Evolutionary conservation across 495 filamentous ascomycete species (phyloP).

Genomic region (Aspergillus bridgeri): DNA sequence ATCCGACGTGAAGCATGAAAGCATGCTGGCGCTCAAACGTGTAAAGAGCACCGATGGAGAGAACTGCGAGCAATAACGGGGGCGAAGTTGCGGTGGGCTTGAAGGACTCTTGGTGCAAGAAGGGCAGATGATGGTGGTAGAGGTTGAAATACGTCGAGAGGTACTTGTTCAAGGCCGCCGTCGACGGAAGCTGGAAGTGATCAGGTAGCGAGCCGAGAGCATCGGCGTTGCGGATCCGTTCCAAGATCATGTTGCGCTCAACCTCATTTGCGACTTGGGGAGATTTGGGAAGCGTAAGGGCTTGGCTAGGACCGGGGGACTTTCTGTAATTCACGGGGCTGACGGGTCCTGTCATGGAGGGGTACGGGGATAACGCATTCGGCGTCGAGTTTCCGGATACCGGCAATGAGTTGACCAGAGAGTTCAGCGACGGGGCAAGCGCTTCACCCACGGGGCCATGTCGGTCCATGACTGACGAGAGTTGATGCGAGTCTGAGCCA

Average conservation of each 20-base stretch:
- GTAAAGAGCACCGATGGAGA: constrained; percentile 95
- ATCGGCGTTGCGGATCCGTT: constrained; percentile 79
- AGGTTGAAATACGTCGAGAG: constrained; percentile 93
- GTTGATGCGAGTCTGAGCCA: constrained; percentile 55
- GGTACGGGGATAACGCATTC: constrained; percentile 76
- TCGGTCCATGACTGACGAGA: constrained; percentile 66
- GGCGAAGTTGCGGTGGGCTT: constrained; percentile 71
- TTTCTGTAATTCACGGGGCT: constrained; percentile 67
- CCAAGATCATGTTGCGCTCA: constrained; percentile 74
- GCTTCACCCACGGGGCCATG: constrained; percentile 55
- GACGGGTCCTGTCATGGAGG: constrained; percentile 68
- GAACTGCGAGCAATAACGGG: constrained; percentile 80
- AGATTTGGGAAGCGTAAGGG: constrained; percentile 61
- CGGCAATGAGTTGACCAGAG: constrained; percentile 66
- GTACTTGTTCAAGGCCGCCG: constrained; percentile 78
- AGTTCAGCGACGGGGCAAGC: constrained; percentile 58
- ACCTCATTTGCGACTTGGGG: constrained; percentile 69
- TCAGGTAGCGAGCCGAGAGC: constrained; percentile 78
- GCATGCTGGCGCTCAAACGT: constrained; percentile 96
- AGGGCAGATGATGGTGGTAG: constrained; percentile 95
- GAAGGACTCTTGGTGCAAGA: constrained; percentile 93
- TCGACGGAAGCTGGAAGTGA: constrained; percentile 80
- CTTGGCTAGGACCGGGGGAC: constrained; percentile 62
- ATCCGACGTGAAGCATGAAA: constrained; percentile 94
- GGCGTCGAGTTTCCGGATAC: constrained; percentile 71